Base-by-base conservation (phyloP, 75 land plant genomes). In the Larix kaempferi region DNA sequence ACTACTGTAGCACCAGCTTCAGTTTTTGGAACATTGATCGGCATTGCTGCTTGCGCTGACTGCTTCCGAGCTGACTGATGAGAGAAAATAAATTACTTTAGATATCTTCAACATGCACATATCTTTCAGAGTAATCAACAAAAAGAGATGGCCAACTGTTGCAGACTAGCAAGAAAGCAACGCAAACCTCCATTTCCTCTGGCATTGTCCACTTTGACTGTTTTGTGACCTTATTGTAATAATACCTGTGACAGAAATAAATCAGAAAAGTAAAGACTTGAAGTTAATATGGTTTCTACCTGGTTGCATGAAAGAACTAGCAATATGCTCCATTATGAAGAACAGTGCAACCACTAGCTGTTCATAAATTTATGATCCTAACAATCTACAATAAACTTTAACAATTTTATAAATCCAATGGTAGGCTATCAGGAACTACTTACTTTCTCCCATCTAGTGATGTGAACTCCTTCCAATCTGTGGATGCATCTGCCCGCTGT, bases 401-500 rank as follows among this genome's bases (percentile, higher is more conserved):
- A 33, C 69, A 17, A 17, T 8, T 65, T 21, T 49, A 16, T 67
- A 44, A 66, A 76, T 37, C 52, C 63, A 57, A 67, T 13, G 37
- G 55, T 22, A 71, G 41, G 73, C 14, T 5, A 6, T 6, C 5
- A 78, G 19, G 6, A 64, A 29, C 29, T 7, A 76, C 96, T 73
- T 77, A 95, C 98, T 89, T 95, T 74, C 92, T 86, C 63, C 98
- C 97, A 39, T 96, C 99, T 56, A 89, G 80, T 58, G 93, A 87
- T 1, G 88, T 85, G 76, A 86, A 96, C 81, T 96, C 99, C 60
- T 91, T 96, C 99, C 99, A 96, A 25, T 81, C 92, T 69, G 99
- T 94, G 6, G 98, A 90, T 66, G 99, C 98, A 91, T 96, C 99
- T 63, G 99, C 99, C 78, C 93, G 91, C 99, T 96, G 89, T 54